Conservation (phyloP, 2,329 filamentous ascomycete species). For the Cryphonectria naterciae region DNA sequence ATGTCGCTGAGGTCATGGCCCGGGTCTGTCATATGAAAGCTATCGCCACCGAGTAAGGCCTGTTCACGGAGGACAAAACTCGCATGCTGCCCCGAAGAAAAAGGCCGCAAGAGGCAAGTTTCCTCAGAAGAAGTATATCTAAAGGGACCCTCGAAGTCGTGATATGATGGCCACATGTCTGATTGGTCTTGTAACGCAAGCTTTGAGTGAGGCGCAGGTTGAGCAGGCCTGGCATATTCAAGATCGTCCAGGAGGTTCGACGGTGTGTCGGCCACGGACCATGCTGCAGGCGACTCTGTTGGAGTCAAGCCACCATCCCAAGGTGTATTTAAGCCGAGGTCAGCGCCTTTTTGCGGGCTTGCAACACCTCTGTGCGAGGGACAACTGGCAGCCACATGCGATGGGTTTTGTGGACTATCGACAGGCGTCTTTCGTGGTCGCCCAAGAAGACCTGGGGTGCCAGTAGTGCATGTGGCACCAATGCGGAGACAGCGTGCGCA, state of each 20-base stretch:
- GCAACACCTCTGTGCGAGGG: background rate
- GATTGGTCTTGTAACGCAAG: background rate
- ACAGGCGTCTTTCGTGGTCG: background rate
- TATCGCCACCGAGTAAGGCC: background rate
- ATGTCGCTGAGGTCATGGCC: background rate
- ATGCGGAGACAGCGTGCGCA: background rate
- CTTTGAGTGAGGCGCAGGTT: background rate
- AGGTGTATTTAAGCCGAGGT: background rate
- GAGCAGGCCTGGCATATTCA: background rate
- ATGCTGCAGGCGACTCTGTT: background rate
- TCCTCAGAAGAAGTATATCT: background rate
- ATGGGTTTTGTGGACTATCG: background rate
- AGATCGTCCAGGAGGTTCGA: background rate
- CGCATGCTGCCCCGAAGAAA: background rate
- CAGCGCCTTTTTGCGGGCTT: background rate
- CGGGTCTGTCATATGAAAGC: background rate
- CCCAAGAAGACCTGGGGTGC: background rate
- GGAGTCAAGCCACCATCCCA: background rate
- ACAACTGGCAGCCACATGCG: background rate
- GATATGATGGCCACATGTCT: background rate
- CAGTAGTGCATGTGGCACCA: background rate
- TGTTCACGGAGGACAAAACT: background rate
- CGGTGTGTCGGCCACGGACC: background rate
- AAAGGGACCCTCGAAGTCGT: background rate
- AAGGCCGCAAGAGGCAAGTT: background rate